phyloP scores from a whole-genome alignment of 495 filamentous ascomycete genomes.

The Aspergillus baeticus region DNA sequence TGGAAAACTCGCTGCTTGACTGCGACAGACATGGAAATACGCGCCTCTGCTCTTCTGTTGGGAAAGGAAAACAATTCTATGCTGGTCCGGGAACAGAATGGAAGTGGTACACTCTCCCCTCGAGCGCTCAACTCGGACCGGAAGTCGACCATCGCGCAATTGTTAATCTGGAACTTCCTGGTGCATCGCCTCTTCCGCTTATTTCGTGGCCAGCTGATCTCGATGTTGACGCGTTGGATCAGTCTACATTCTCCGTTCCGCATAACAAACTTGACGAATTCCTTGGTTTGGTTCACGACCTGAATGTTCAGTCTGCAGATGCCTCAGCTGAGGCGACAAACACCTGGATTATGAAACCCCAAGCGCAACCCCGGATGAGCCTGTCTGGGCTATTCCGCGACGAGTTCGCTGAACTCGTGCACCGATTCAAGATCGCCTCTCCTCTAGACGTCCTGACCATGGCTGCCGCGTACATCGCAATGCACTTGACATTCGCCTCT shows the following conservation, averaged over 20 bases:
- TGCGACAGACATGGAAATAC: not conserved
- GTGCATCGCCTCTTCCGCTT: not conserved
- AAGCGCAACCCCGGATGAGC: not conserved
- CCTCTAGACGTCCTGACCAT: slow-evolving; percentile 1
- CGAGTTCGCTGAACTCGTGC: not conserved
- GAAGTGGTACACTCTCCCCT: not conserved
- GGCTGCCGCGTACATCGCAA: slow-evolving; percentile 3
- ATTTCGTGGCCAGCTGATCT: not conserved
- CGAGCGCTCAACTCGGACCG: not conserved
- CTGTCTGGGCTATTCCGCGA: not conserved
- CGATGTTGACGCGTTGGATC: not conserved
- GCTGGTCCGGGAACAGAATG: not conserved
- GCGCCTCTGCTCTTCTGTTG: not conserved
- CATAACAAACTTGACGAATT: no score
- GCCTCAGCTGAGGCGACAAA: not conserved
- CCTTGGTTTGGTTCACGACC: no score
- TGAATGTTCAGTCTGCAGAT: no score
- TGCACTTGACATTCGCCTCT: slow-evolving; percentile 11
- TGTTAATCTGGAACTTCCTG: not conserved
- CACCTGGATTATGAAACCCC: not conserved
- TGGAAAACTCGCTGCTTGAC: slow-evolving; percentile 1
- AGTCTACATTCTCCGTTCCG: no score
- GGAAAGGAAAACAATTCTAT: not conserved
- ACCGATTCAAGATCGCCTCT: slow-evolving; percentile 3
- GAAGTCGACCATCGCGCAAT: not conserved